Conservation (phyloP, 371 early-diverging fungal species). For the Mucor racemosus region DNA sequence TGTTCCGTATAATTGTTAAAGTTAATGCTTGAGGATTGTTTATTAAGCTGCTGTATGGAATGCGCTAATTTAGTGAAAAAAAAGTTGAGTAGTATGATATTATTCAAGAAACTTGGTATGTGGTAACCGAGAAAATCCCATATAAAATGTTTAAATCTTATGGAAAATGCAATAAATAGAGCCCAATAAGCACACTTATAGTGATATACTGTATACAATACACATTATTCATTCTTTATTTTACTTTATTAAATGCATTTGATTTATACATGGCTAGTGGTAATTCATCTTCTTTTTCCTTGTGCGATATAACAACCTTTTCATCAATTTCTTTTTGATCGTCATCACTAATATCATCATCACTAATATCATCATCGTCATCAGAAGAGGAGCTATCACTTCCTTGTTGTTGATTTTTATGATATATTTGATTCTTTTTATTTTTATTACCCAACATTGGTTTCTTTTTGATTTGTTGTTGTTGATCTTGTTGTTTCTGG, state of each 20-base stretch:
- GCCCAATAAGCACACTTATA: no score
- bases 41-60: no score
- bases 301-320: background rate
- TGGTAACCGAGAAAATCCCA: no score
- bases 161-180: no score
- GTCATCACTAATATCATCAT: constrained; percentile 8
- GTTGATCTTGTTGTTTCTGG: background rate
- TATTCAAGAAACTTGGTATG: no score
- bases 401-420: constrained; percentile 3
- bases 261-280: constrained; percentile 35
- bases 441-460: background rate
- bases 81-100: no score
- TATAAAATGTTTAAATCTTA: no score
- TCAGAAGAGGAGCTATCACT: constrained; percentile 27
- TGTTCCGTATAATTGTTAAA: no score
- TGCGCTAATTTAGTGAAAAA: no score
- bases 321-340: constrained; percentile 5
- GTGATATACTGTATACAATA: no score
- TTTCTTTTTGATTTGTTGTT: background rate
- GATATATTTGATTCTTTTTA: constrained; percentile 5
- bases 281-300: constrained; percentile 41
- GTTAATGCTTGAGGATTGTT: no score
- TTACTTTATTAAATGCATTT: constrained; percentile 1
- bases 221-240: background rate
- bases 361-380: constrained; percentile 18